Percentiles rank a stretch among this genome's conserved stretches.
Evolutionary conservation across 305 asterid species (phyloP).

Genomic region (Plantago coronopus): DNA sequence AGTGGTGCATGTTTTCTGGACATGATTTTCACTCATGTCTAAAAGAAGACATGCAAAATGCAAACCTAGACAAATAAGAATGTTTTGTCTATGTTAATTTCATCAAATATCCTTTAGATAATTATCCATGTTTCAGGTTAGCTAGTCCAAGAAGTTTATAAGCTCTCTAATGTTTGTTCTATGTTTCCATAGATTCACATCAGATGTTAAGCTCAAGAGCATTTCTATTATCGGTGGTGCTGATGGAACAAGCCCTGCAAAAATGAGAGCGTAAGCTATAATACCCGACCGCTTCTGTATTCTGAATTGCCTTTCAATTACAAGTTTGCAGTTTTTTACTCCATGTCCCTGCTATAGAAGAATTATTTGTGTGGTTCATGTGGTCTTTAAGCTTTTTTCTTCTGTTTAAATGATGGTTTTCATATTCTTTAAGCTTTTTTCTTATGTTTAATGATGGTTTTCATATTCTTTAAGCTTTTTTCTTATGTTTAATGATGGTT

Average conservation of each 20-base stretch:
- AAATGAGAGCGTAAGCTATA: conserved; percentile 99
- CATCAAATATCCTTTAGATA: conserved; percentile 1
- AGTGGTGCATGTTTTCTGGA: conserved; percentile 2
- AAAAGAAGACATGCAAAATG: conserved; percentile 5
- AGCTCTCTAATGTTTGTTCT: conserved; percentile 13
- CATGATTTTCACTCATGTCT: conserved; percentile 2
- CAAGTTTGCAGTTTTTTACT: no score
- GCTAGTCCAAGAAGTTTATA: conserved; percentile 15
- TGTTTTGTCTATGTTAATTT: conserved; percentile 3
- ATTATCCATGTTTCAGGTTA: conserved; percentile 16
- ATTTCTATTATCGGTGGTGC: conserved; percentile 91
- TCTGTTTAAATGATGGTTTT: no score
- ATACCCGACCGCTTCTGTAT: conserved; percentile 20
- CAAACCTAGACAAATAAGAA: neutral
- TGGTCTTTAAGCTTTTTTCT: no score
- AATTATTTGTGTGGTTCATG: no score
- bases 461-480: no score
- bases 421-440: no score
- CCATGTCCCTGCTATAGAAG: no score
- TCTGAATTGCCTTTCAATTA: conserved; percentile 2
- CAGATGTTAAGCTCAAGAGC: conserved; percentile 96
- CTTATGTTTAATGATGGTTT: no score
- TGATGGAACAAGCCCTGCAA: conserved; percentile 91
- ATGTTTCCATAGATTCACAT: conserved; percentile 59
- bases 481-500: neutral